Percentiles rank a stretch among this genome's conserved stretches.
Conservation (phyloP, 805 yeast genomes). For the Candida railenensis region DNA sequence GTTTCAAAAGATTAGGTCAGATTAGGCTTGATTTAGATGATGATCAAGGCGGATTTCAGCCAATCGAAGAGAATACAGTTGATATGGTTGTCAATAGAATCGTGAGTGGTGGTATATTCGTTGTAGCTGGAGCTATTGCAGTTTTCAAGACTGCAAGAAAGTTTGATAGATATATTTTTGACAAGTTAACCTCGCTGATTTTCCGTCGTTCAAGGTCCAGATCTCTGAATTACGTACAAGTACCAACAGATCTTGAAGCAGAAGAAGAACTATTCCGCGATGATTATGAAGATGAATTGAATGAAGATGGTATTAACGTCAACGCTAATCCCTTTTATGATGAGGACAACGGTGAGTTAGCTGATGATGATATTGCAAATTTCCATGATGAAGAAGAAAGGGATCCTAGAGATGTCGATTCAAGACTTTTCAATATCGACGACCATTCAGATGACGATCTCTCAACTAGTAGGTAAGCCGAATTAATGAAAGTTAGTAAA, state of each 20-base stretch:
- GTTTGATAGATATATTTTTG: constrained; percentile 32
- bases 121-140: constrained; percentile 41
- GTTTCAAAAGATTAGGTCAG: constrained; percentile 76
- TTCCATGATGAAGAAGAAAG: constrained; percentile 15
- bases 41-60: constrained; percentile 54
- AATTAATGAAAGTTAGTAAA: background rate
- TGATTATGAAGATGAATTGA: constrained; percentile 37
- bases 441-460: constrained; percentile 20
- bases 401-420: constrained; percentile 18
- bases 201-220: constrained; percentile 41
- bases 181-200: constrained; percentile 24
- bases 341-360: background rate
- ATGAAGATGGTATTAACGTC: constrained; percentile 24
- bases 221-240: constrained; percentile 33
- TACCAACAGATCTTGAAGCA: constrained; percentile 36
- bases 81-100: constrained; percentile 60
- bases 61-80: constrained; percentile 60
- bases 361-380: constrained; percentile 20
- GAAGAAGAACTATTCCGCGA: constrained; percentile 42
- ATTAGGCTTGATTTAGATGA: constrained; percentile 77
- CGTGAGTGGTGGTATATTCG: constrained; percentile 56
- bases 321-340: constrained; percentile 12
- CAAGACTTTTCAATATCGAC: constrained; percentile 31
- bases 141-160: constrained; percentile 31
- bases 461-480: background rate